Conservation (phyloP, 495 filamentous ascomycete genomes). For the Parmelia sp. region DNA sequence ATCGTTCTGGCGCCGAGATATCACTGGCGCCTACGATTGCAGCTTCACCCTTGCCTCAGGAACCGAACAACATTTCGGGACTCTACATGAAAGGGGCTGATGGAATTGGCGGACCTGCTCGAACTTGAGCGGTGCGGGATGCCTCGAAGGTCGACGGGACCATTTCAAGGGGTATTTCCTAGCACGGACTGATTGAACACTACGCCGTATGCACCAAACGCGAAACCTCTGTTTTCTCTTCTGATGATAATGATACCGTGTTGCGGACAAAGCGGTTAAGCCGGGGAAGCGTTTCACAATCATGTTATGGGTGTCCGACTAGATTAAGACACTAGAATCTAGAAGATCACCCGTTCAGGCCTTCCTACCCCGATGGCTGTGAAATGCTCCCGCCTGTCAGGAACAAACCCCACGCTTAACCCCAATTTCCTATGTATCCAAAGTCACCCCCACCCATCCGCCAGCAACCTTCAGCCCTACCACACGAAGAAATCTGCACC, state of each 20-base stretch:
- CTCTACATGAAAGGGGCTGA: too few relatives aligned
- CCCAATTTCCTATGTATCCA: too few relatives aligned
- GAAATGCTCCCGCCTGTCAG: too few relatives aligned
- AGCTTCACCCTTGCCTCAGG: not conserved
- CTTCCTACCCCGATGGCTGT: too few relatives aligned
- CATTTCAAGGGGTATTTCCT: too few relatives aligned
- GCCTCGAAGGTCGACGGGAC: not conserved
- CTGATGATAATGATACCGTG: not conserved
- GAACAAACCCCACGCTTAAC: too few relatives aligned
- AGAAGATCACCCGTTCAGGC: too few relatives aligned
- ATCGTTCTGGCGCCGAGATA: not conserved
- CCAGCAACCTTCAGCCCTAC: too few relatives aligned
- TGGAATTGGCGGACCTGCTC: not conserved
- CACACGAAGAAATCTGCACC: too few relatives aligned
- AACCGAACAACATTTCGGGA: too few relatives aligned
- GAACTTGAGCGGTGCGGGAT: not conserved
- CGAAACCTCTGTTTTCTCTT: not conserved
- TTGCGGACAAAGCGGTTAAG: not conserved
- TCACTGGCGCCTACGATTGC: not conserved
- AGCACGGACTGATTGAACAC: not conserved
- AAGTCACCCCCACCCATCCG: too few relatives aligned
- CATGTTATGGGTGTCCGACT: not conserved
- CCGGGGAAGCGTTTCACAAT: not conserved
- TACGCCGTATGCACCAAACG: not conserved
- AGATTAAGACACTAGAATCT: too few relatives aligned